phyloP scores from a whole-genome alignment of 345 rosid genomes.

The Hibiscus trionum region DNA sequence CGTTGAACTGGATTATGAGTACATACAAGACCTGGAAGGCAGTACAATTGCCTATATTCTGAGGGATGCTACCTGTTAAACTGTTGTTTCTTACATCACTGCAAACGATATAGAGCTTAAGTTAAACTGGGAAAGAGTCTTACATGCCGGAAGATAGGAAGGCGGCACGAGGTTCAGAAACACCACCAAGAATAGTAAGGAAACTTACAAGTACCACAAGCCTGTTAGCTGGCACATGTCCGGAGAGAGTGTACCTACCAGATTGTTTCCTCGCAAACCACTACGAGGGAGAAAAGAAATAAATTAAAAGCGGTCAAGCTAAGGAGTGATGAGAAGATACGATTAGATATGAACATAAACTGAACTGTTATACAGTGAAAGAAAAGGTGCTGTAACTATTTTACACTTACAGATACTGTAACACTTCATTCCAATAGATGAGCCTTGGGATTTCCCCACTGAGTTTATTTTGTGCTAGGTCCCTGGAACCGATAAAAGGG shows the following conservation, averaged over 20 bases:
- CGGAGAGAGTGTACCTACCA: slow-evolving; percentile 76
- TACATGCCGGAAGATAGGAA: not conserved
- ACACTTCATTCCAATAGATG: slow-evolving; percentile 97
- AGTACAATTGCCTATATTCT: slow-evolving; percentile 88
- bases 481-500: slow-evolving; percentile 37
- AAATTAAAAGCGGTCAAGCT: not conserved
- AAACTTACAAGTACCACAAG: slow-evolving; percentile 95
- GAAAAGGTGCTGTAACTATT: not conserved
- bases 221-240: slow-evolving; percentile 95
- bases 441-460: slow-evolving; percentile 96
- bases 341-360: not conserved
- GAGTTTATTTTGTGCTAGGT: slow-evolving; percentile 79
- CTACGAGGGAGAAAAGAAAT: slow-evolving; percentile 20
- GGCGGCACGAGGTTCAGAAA: not conserved
- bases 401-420: slow-evolving; percentile 84
- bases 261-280: slow-evolving; percentile 86
- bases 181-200: not conserved
- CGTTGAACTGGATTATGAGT: slow-evolving; percentile 18
- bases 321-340: not conserved
- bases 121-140: not conserved
- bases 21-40: slow-evolving; percentile 98
- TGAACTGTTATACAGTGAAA: not conserved
- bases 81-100: slow-evolving; percentile 97
- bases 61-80: slow-evolving; percentile 86
- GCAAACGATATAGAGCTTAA: slow-evolving; percentile 6